These are phyloP conservation scores for Kazachstania bromeliacearum DNA, from an alignment of 805 yeast genomes.

Conservation along the genomic window DNA sequence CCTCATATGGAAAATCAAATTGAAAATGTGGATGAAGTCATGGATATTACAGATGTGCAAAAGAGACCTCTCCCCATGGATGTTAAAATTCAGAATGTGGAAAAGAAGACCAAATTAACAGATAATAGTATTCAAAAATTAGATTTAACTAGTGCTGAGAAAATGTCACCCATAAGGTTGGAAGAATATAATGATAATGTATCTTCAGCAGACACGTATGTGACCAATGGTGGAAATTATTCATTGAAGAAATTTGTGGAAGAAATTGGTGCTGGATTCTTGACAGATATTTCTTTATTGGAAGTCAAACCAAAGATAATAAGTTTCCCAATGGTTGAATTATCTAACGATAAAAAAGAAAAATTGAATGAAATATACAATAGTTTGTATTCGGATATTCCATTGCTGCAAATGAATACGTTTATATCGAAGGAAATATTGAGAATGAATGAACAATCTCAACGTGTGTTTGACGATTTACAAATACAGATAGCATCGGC, in stretches of 20 bases:
- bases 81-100: too few species aligned
- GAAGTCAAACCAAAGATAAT: slow-evolving; percentile 7
- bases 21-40: neutral
- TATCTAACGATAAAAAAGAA: slow-evolving; percentile 3
- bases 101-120: neutral
- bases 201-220: neutral
- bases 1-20: neutral
- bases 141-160: slow-evolving; percentile 16
- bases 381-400: slow-evolving; percentile 20
- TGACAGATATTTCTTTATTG: slow-evolving; percentile 11
- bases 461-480: slow-evolving; percentile 37
- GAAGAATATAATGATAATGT: slow-evolving; percentile 5
- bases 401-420: slow-evolving; percentile 37
- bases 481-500: slow-evolving; percentile 39
- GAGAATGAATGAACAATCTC: slow-evolving; percentile 43
- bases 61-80: too few species aligned
- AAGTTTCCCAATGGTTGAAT: slow-evolving; percentile 5
- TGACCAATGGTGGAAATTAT: neutral
- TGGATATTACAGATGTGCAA: neutral
- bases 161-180: slow-evolving; percentile 21
- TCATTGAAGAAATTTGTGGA: slow-evolving; percentile 14
- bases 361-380: slow-evolving; percentile 11
- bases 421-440: slow-evolving; percentile 46
- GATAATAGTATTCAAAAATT: neutral
- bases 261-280: slow-evolving; percentile 14